A percentile compares a stretch with the other conserved stretches of the same genome.
phyloP scores from a whole-genome alignment of 257 asterid species.

The Nicotiana tabacum region DNA sequence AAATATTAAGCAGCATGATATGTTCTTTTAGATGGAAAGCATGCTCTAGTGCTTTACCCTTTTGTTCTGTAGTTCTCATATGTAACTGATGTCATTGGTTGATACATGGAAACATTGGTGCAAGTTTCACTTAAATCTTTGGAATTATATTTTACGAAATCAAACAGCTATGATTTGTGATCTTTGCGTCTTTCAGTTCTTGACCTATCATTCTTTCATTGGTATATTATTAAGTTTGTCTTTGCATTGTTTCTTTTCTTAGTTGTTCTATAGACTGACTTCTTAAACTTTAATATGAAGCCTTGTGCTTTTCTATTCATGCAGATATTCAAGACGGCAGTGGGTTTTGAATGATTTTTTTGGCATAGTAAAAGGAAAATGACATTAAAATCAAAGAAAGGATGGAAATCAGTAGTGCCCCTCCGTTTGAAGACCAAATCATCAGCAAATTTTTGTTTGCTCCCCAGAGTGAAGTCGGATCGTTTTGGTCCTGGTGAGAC shows the following conservation, averaged over 20 bases:
- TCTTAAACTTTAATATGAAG: background rate
- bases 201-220: background rate
- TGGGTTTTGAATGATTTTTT: constrained; percentile 29
- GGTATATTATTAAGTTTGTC: background rate
- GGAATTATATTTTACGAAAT: background rate
- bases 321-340: constrained; percentile 39
- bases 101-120: background rate
- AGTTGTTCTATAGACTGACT: background rate
- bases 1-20: background rate
- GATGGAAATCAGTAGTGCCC: constrained; percentile 74
- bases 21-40: constrained; percentile 3
- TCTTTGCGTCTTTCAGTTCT: background rate
- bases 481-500: constrained; percentile 45
- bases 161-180: background rate
- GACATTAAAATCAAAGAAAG: constrained; percentile 61
- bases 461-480: constrained; percentile 70
- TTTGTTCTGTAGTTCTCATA: background rate
- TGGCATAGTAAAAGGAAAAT: constrained; percentile 34
- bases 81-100: background rate
- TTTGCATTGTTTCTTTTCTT: background rate
- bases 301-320: constrained; percentile 10
- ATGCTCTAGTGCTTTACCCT: background rate
- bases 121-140: background rate
- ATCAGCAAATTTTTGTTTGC: constrained; percentile 67
- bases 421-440: constrained; percentile 54